Conservation (phyloP, 495 filamentous ascomycete species). For the Talaromyces thailandensis region DNA sequence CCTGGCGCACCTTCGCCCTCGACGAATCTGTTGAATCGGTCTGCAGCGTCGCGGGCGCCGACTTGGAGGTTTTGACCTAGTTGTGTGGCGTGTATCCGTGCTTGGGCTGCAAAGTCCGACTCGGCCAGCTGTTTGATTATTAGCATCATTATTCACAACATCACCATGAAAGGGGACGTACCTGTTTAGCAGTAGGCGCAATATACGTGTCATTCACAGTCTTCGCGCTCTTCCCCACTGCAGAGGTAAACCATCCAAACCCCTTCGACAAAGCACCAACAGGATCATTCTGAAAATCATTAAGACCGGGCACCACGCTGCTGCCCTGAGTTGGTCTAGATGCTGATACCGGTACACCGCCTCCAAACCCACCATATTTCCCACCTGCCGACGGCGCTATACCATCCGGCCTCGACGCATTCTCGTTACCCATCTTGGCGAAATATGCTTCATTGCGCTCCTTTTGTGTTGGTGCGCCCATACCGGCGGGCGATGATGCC, state of each 20-base stretch:
- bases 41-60: conserved; percentile 61
- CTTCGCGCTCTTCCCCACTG: conserved; percentile 81
- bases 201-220: conserved; percentile 82
- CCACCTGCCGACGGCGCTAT: conserved; percentile 83
- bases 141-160: background rate
- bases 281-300: conserved; percentile 87
- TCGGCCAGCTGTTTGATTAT: conserved; percentile 53
- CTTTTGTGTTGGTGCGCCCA: conserved; percentile 35
- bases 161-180: conserved; percentile 26
- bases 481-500: conserved; percentile 12
- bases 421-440: conserved; percentile 68
- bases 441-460: conserved; percentile 83
- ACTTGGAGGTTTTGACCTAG: conserved; percentile 56
- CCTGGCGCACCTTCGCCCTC: conserved; percentile 43
- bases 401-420: conserved; percentile 62
- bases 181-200: conserved; percentile 80
- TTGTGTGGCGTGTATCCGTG: conserved; percentile 57
- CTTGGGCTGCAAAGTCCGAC: conserved; percentile 80
- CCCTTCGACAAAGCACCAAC: conserved; percentile 82
- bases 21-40: conserved; percentile 74
- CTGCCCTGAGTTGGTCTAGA: conserved; percentile 19
- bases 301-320: conserved; percentile 49
- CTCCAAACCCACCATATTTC: conserved; percentile 87
- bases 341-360: conserved; percentile 36
- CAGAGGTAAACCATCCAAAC: conserved; percentile 85